Evolutionary conservation across 768 basidiomycete genomes (phyloP).

Genomic region (Suillus discolor): DNA sequence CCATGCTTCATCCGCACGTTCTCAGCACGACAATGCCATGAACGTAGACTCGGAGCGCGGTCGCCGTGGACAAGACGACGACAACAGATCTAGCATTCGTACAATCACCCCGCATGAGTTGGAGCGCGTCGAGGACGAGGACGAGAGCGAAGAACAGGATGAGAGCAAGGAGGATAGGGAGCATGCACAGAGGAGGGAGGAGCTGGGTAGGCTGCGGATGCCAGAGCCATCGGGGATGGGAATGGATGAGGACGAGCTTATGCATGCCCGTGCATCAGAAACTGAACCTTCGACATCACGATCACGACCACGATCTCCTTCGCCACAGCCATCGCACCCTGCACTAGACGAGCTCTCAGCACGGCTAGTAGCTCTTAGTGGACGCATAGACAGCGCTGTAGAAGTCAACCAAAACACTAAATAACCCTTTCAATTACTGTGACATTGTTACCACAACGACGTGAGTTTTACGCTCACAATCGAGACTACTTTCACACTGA

Average conservation of each 20-base stretch:
- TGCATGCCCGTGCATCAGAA: conserved; percentile 21
- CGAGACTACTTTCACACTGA: conserved; percentile 6
- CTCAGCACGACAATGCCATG: conserved; percentile 17
- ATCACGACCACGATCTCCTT: conserved; percentile 19
- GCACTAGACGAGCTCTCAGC: conserved; percentile 60
- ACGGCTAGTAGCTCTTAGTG: conserved; percentile 62
- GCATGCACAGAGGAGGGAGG: conserved; percentile 45
- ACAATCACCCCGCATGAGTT: conserved; percentile 73
- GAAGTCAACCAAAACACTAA: conserved; percentile 80
- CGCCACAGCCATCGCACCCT: conserved; percentile 29
- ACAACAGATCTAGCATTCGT: conserved; percentile 69
- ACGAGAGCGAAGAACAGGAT: conserved; percentile 56
- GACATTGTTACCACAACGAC: conserved; percentile 99
- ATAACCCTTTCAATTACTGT: conserved; percentile 92
- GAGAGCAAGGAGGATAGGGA: conserved; percentile 51
- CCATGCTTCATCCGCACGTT: conserved; percentile 43
- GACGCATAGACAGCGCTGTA: conserved; percentile 76
- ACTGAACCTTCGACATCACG: conserved; percentile 28
- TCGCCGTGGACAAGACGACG: conserved; percentile 51
- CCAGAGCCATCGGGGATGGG: conserved; percentile 75
- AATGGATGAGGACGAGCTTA: conserved; percentile 42
- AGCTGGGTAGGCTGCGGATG: conserved; percentile 73
- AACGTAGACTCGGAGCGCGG: conserved; percentile 14
- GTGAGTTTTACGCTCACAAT: conserved; percentile 41
- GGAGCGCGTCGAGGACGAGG: conserved; percentile 75